Evolutionary conservation across 202 grass and related monocot species (phyloP), one percentile per base, ranked within the genome.

Genomic region (Sporobolus alterniflorus): DNA sequence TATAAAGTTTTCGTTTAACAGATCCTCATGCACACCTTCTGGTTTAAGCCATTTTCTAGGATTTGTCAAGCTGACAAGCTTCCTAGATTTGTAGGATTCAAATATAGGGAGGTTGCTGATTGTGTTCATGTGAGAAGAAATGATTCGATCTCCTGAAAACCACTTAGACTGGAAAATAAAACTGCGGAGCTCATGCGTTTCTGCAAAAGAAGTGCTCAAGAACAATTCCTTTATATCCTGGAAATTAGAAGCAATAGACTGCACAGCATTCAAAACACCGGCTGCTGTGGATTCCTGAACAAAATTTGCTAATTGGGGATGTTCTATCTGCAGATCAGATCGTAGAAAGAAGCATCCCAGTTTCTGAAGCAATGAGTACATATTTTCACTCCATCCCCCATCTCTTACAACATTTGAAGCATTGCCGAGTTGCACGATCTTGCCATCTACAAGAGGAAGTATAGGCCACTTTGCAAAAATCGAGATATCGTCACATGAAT

Each of bases 151-250:
- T 49, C 87, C 71, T 73, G 90, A 90, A 98, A 95, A 98, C 92
- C 96, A 98, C 78, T 98, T 98, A 31, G 96, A 98, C 80, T 98
- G 96, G 75, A 98, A 93, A 92, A 98, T 90, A 74, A 85, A 98
- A 93, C 87, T 95, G 57, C 84, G 86, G 46, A 98, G 85, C 86
- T 98, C 96, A 79, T 98, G 90, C 54, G 83, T 83, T 90, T 98
- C 96, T 84, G 89, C 95, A 74, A 89, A 75, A 73, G 92, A 87
- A 70, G 70, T 88, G 84, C 74, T 83, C 56, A 59, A 34, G 26
- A 98, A 98, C 48, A 95, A 76, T 51, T 59, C 72, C 67, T 92
- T 92, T 39, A 91, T 85, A 84, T 83, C 89, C 55, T 79, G 78
- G 24, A 75, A 65, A 80, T 86, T 82, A 89, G 75, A 75, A 82